Percentiles rank a stretch among this genome's conserved stretches.
Conservation (phyloP, 805 yeast genomes). For the Metschnikowia anglica region DNA sequence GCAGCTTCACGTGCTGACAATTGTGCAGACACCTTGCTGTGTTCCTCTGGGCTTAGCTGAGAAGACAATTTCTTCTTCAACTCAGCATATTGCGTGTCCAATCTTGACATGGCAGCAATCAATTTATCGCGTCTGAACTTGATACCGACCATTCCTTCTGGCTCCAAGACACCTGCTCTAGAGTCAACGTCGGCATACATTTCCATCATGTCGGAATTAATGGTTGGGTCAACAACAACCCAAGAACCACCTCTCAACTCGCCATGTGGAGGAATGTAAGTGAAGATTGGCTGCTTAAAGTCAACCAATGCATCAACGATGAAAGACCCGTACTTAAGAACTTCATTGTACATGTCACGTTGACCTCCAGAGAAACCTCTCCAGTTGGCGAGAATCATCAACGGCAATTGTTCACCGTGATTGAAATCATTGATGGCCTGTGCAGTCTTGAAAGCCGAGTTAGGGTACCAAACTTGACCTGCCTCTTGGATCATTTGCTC, state of each 20-base stretch:
- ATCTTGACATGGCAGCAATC: slow-evolving; percentile 84
- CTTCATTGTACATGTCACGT: slow-evolving; percentile 98
- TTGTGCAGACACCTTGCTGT: slow-evolving; percentile 60
- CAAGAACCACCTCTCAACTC: slow-evolving; percentile 99
- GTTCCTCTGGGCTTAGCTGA: slow-evolving; percentile 60
- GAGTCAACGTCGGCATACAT: slow-evolving; percentile 97
- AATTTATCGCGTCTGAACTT: slow-evolving; percentile 94
- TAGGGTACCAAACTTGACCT: slow-evolving; percentile 99
- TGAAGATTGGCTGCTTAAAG: slow-evolving; percentile 94
- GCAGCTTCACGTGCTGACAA: slow-evolving; percentile 75
- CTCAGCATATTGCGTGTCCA: slow-evolving; percentile 72
- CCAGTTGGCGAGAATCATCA: slow-evolving; percentile 98
- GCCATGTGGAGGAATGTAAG: slow-evolving; percentile 97
- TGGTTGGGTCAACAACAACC: slow-evolving; percentile 99
- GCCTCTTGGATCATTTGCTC: slow-evolving; percentile 90
- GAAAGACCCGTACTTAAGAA: slow-evolving; percentile 92
- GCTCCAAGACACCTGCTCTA: slow-evolving; percentile 97
- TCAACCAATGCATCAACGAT: slow-evolving; percentile 97
- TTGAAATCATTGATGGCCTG: slow-evolving; percentile 98
- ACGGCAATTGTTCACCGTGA: slow-evolving; percentile 95
- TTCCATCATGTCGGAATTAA: slow-evolving; percentile 96
- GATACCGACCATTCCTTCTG: slow-evolving; percentile 99
- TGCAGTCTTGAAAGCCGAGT: slow-evolving; percentile 98
- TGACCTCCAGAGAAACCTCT: slow-evolving; percentile 99
- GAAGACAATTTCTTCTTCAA: slow-evolving; percentile 60